phyloP scores from a whole-genome alignment of 495 filamentous ascomycete genomes.

The Lophium mytilinum region DNA sequence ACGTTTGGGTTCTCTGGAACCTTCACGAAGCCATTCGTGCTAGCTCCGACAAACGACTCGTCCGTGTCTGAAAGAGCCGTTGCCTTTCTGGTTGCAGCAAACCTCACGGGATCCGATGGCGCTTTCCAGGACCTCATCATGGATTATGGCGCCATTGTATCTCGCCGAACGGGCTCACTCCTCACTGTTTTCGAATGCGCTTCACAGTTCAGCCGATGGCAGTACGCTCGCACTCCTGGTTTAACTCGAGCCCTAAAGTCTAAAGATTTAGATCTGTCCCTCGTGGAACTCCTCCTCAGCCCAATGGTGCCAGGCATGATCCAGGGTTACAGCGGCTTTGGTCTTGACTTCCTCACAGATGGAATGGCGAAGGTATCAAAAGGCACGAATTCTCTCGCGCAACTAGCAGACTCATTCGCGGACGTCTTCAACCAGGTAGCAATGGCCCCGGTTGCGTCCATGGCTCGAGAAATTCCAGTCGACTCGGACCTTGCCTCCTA shows the following conservation, averaged over 20 bases:
- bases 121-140: background rate
- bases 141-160: background rate
- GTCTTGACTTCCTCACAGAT: background rate
- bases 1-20: background rate
- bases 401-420: background rate
- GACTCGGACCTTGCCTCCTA: background rate
- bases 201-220: background rate
- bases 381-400: background rate
- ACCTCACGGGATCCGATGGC: background rate
- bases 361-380: background rate
- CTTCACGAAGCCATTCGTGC: background rate
- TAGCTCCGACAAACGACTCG: background rate
- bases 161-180: background rate
- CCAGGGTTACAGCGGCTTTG: background rate
- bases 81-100: background rate
- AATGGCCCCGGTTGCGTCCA: background rate
- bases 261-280: background rate
- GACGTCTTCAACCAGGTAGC: background rate
- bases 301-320: background rate
- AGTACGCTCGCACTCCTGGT: background rate
- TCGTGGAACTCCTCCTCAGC: background rate
- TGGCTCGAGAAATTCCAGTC: background rate
- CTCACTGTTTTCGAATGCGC: background rate
- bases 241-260: background rate
- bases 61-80: background rate